phyloP scores from a whole-genome alignment of 495 filamentous ascomycete genomes.

The Entonaema liquescens region DNA sequence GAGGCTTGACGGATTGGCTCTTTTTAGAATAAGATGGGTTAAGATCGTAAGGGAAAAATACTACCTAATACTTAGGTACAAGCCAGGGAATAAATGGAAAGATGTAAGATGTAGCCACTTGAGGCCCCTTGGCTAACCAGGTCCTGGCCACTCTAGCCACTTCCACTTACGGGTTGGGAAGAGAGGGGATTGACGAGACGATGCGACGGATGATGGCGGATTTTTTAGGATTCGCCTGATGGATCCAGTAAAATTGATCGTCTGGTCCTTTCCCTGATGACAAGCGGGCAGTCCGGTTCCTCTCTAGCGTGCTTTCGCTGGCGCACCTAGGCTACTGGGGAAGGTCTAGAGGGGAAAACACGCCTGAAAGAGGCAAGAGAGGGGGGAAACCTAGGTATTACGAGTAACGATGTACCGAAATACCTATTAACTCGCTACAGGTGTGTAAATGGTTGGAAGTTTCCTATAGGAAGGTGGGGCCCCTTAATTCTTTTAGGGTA shows the following conservation, averaged over 20 bases:
- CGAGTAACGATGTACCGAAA: neutral
- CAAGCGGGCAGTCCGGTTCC: slow-evolving; percentile 22
- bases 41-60: slow-evolving; percentile 28
- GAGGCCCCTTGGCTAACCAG: no score
- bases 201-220: slow-evolving; percentile 26
- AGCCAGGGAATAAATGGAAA: no score
- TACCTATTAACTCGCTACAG: neutral
- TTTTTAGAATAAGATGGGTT: slow-evolving; percentile 32
- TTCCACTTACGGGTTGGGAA: slow-evolving; percentile 1
- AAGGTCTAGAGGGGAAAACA: slow-evolving; percentile 7
- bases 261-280: slow-evolving; percentile 4
- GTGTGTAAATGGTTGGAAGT: neutral
- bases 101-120: neutral
- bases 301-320: slow-evolving; percentile 21
- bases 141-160: slow-evolving; percentile 21
- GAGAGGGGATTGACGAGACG: slow-evolving; percentile 16
- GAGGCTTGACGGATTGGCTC: slow-evolving; percentile 34
- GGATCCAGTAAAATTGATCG: slow-evolving; percentile 38
- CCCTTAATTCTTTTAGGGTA: neutral
- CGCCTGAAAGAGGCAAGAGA: slow-evolving; percentile 11
- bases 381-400: neutral
- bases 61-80: no score
- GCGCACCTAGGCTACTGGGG: slow-evolving; percentile 7
- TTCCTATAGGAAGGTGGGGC: neutral
- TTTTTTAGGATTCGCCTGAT: slow-evolving; percentile 29